Evolutionary conservation across 1,284 basidiomycete species (phyloP), one percentile per base, ranked within the genome.

Genomic region (Rhodotorula sp.): DNA sequence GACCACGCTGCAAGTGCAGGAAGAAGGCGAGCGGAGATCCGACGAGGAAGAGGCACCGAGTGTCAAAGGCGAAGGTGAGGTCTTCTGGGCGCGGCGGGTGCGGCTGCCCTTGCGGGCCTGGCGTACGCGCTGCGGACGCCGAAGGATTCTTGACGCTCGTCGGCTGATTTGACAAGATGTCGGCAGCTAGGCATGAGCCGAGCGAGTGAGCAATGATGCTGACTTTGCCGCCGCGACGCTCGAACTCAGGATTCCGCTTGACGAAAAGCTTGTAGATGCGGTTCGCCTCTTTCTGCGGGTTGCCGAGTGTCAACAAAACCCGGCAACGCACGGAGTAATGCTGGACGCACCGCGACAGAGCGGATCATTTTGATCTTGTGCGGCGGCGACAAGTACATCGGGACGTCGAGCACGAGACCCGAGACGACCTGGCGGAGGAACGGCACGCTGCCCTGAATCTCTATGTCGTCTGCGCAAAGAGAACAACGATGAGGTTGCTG

Each of bases 321-420:
- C 12, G 19, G 42, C 44, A 9, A 45, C 45, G 17, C 12, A 9
- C 1, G 53, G 13, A 21, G n/a, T 13, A 7, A 19, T 0, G 7
- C 34, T 34, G 41, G 19, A 66, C 72, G 46, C 34, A 71, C 68
- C 21, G 76, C 77, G 3, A 81, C 80, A 1, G 80, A 79, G 42
- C 71, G 66, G 21, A 80, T 73, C 78, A 80, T 80, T 53, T 71
- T 77, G 25, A 68, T 68, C 58, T 79, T 78, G 70, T 81, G 80
- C 21, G 74, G 73, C 10, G 65, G 70, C 14, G 73, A 77, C 50
- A 78, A 69, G 64, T 81, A 81, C 67, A 80, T 79, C 4, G 80
- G 80, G 1, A 81, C 78, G 64, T 81, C 81, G 49, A 81, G 74
- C 8, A 80, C 79, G n/a, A 80, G 76, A 12, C 79, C 79, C 17